Base-by-base conservation (phyloP, 164 flowering plant genomes). In the Euptelea pleiosperma region DNA sequence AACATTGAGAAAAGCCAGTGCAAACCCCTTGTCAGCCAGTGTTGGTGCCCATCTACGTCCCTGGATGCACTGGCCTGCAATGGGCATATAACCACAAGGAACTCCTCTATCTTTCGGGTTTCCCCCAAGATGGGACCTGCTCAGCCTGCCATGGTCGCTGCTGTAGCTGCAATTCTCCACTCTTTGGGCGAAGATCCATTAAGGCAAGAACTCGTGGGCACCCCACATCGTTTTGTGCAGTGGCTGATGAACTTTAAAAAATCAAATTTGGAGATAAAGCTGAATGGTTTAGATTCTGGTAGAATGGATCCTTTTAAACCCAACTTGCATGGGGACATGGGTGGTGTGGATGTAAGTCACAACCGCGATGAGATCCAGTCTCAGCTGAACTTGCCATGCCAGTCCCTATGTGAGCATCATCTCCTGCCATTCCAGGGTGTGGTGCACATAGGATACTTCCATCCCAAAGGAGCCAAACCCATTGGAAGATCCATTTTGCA, bases 361-460 rank as follows among this genome's bases (percentile, higher is more conserved):
- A 25, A 33, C 18, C 70, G 60, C 15, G 67, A 69, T 33, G 63
- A 62, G 25, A 59, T 90, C 18, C 67, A 58, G 10, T 72, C 77
- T 5, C 96, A 84, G 72, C 74, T 84, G 62, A 90, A 83, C 71
- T 57, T 94, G 24, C 63, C 87, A 15, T 82, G 86, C 46, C 85
- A 93, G 84, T 94, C 97, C n/a, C 91, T 71, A 14, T 94, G 99
- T 64, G 97, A 94, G 76, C 99, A 94, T 58, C 97, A 91, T 71
- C 73, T 94, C 29, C 96, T 94, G 50, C 99, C 99, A 9, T 94
- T 94, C 62, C 78, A 91, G 48, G 97, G 99, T 35, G 82, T 85
- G 15, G 88, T 88, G 42, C 99, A 94, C 50, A 70, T 94, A 25
- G 95, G 97, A 11, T 94, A 76, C 75, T 73, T 83, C 57, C 55